These are phyloP conservation scores for Lecanicillium sp. DNA, from an alignment of 2,329 filamentous ascomycete genomes.

Conservation along the genomic window DNA sequence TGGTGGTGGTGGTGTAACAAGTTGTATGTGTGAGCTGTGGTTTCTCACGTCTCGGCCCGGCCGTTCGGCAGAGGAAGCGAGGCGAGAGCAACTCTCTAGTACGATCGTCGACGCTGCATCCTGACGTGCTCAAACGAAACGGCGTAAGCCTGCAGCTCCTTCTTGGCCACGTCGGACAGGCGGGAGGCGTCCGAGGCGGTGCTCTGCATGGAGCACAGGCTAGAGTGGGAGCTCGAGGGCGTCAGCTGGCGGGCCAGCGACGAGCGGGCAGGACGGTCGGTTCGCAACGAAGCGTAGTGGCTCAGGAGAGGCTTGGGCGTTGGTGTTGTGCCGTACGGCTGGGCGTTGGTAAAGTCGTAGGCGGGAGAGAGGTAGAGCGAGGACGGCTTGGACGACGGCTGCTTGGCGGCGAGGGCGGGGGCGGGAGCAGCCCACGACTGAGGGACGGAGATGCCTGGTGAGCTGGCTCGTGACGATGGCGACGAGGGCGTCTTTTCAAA, in stretches of 20 bases:
- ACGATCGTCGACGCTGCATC: conserved; percentile 47
- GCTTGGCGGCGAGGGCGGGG: conserved; percentile 8
- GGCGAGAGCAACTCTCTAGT: neutral
- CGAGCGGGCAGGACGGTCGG: conserved; percentile 9
- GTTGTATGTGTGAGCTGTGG: conserved; percentile 4
- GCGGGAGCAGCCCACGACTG: conserved; percentile 31
- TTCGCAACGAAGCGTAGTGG: conserved; percentile 21
- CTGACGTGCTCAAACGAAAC: conserved; percentile 82
- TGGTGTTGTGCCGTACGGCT: conserved; percentile 46
- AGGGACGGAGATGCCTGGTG: conserved; percentile 46
- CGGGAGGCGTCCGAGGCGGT: conserved; percentile 41
- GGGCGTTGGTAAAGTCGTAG: conserved; percentile 64
- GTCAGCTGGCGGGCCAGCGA: conserved; percentile 39
- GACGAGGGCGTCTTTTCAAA: conserved; percentile 61
- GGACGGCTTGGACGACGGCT: conserved; percentile 3
- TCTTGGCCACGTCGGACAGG: conserved; percentile 68
- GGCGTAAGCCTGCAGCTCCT: conserved; percentile 78
- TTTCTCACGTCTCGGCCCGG: neutral
- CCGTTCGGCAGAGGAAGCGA: no score
- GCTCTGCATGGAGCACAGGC: conserved; percentile 71
- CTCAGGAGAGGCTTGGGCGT: conserved; percentile 25
- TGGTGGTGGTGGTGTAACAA: conserved; percentile 8
- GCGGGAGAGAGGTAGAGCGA: conserved; percentile 62
- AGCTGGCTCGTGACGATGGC: conserved; percentile 50
- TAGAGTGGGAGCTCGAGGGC: conserved; percentile 75